A percentile compares a stretch with the other conserved stretches of the same genome.
Evolutionary conservation across 306 rosid genomes (phyloP).

Genomic region (Lithocarpus polystachyus): DNA sequence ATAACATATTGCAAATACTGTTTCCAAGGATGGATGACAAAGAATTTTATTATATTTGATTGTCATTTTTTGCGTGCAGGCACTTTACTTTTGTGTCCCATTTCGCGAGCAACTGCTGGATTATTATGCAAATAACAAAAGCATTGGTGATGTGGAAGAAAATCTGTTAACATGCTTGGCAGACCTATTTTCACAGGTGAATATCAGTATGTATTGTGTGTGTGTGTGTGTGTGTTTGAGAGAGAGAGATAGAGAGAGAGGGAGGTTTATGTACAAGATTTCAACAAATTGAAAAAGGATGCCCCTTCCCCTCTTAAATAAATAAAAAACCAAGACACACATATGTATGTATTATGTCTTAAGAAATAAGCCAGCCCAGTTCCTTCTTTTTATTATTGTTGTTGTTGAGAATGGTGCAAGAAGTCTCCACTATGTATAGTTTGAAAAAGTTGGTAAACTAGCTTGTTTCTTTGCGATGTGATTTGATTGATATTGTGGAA

Average conservation of each 20-base stretch:
- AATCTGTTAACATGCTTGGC: slow-evolving; percentile 97
- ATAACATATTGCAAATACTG: not conserved
- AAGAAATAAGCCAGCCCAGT: not conserved
- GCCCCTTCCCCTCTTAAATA: too few relatives aligned
- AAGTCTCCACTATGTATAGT: not conserved
- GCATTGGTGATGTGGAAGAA: slow-evolving; percentile 71
- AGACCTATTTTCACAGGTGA: slow-evolving; percentile 94
- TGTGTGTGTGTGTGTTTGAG: too few relatives aligned
- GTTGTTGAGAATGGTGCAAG: not conserved
- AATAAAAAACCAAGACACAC: not conserved
- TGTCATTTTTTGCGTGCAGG: slow-evolving; percentile 46
- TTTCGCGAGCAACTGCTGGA: slow-evolving; percentile 93
- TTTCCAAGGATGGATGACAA: not conserved
- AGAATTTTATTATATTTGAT: not conserved
- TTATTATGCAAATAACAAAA: slow-evolving; percentile 76
- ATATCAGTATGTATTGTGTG: not conserved
- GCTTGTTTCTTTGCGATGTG: not conserved
- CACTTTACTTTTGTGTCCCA: slow-evolving; percentile 97
- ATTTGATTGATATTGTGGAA: not conserved
- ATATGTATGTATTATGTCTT: not conserved
- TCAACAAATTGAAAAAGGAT: too few relatives aligned
- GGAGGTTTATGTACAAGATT: too few relatives aligned
- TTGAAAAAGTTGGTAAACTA: not conserved
- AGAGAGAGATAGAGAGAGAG: too few relatives aligned
- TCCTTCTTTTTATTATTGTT: not conserved